Percentiles rank a stretch among this genome's conserved stretches.
phyloP scores from a whole-genome alignment of 2,329 filamentous ascomycete genomes.

The Talaromyces sp. region DNA sequence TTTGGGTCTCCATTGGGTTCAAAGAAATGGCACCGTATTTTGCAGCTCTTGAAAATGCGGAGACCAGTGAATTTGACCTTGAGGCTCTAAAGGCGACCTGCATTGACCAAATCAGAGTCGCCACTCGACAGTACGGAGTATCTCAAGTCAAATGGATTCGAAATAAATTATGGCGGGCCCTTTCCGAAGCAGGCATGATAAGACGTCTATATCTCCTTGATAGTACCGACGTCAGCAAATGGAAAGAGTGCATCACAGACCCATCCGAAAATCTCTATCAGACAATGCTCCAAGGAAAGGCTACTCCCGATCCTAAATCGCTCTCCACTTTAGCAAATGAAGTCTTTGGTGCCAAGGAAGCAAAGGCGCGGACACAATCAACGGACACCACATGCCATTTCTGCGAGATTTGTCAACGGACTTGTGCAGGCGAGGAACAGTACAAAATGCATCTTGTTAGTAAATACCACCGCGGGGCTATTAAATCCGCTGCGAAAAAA shows the following conservation, averaged over 20 bases:
- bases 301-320: conserved; percentile 58
- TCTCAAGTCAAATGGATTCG: conserved; percentile 86
- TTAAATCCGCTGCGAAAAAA: conserved; percentile 47
- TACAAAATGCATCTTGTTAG: conserved; percentile 62
- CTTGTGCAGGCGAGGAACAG: conserved; percentile 58
- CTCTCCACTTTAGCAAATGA: conserved; percentile 61
- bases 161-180: conserved; percentile 73
- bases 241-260: conserved; percentile 64
- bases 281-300: conserved; percentile 62
- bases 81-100: conserved; percentile 60
- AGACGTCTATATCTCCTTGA: conserved; percentile 76
- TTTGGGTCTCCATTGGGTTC: conserved; percentile 96
- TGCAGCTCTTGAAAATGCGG: conserved; percentile 42
- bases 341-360: conserved; percentile 60
- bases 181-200: conserved; percentile 58
- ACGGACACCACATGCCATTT: conserved; percentile 54
- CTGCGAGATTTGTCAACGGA: conserved; percentile 71
- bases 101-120: conserved; percentile 75
- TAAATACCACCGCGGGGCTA: conserved; percentile 59
- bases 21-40: conserved; percentile 84
- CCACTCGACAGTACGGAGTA: conserved; percentile 84
- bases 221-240: conserved; percentile 68
- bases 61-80: conserved; percentile 44
- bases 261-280: conserved; percentile 66
- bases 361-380: conserved; percentile 45